Conservation (phyloP, 306 rosid genomes). For the Sesbania bispinosa region DNA sequence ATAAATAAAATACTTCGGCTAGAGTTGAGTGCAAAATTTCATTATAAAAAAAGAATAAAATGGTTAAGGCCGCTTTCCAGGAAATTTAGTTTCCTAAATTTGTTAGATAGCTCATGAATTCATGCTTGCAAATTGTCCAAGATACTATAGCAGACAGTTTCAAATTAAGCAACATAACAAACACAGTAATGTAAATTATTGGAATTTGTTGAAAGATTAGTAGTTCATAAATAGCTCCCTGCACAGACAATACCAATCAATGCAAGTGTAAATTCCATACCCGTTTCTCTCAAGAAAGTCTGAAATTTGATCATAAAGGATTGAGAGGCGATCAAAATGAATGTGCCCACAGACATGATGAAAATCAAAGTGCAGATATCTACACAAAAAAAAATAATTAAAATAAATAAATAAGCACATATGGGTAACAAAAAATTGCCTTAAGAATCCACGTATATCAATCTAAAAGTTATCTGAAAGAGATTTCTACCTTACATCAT, state of each 20-base stretch:
- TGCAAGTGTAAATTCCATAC: slow-evolving; percentile 41
- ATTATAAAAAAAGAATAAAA: neutral
- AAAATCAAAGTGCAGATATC: slow-evolving; percentile 95
- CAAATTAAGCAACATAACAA: slow-evolving; percentile 15
- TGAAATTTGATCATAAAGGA: slow-evolving; percentile 83
- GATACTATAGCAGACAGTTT: slow-evolving; percentile 14
- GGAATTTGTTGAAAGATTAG: slow-evolving; percentile 14
- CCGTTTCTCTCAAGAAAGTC: slow-evolving; percentile 88
- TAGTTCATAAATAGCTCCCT: slow-evolving; percentile 6
- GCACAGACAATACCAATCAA: slow-evolving; percentile 20
- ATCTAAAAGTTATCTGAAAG: slow-evolving; percentile 31
- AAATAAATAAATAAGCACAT: neutral
- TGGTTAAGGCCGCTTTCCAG: neutral
- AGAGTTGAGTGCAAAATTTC: neutral
- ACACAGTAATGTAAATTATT: slow-evolving; percentile 11
- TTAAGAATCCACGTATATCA: neutral
- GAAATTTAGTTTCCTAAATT: neutral
- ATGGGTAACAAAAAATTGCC: neutral
- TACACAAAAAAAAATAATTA: slow-evolving; percentile 30
- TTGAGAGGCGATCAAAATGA: slow-evolving; percentile 92
- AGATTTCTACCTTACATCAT: slow-evolving; percentile 81
- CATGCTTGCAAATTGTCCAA: neutral
- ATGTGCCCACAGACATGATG: slow-evolving; percentile 91
- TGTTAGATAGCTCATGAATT: slow-evolving; percentile 14
- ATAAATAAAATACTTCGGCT: neutral